These are phyloP conservation scores for Daldinia loculata DNA, from an alignment of 495 filamentous ascomycete species.

Conservation along the genomic window DNA sequence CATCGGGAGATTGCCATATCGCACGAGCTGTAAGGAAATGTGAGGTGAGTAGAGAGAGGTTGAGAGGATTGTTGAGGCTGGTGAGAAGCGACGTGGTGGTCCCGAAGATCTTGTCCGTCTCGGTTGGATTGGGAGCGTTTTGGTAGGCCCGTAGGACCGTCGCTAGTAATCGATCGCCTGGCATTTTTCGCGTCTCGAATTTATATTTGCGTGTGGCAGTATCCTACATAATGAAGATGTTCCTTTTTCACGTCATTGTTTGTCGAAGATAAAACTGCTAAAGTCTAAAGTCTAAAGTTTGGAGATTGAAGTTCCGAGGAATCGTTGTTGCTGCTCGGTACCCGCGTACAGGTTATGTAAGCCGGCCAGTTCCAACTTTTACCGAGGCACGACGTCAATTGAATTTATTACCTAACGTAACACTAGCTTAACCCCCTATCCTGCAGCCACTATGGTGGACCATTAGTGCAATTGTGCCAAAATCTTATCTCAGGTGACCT, in stretches of 20 bases:
- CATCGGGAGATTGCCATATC: constrained; percentile 80
- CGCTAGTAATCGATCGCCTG: constrained; percentile 60
- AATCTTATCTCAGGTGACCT: no score
- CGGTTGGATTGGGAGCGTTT: constrained; percentile 56
- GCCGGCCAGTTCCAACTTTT: constrained; percentile 10
- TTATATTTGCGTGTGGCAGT: not conserved
- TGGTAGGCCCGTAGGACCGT: constrained; percentile 61
- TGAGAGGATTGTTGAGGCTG: constrained; percentile 86
- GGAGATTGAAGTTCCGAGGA: not conserved
- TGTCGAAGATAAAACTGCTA: not conserved
- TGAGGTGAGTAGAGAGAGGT: constrained; percentile 88
- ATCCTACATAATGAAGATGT: not conserved
- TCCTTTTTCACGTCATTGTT: not conserved
- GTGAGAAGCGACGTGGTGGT: constrained; percentile 85
- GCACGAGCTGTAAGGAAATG: constrained; percentile 86
- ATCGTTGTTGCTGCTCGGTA: not conserved
- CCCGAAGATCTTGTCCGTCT: constrained; percentile 69
- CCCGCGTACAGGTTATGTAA: not conserved
- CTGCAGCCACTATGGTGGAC: no score
- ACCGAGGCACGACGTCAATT: constrained; percentile 34
- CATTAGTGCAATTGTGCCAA: no score
- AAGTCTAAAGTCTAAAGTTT: not conserved
- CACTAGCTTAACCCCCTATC: not conserved
- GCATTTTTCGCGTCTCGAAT: constrained; percentile 47
- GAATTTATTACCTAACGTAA: not conserved